Percentiles rank a stretch among this genome's conserved stretches.
phyloP scores from a whole-genome alignment of 768 basidiomycete genomes.

The Podaxis rugospora region DNA sequence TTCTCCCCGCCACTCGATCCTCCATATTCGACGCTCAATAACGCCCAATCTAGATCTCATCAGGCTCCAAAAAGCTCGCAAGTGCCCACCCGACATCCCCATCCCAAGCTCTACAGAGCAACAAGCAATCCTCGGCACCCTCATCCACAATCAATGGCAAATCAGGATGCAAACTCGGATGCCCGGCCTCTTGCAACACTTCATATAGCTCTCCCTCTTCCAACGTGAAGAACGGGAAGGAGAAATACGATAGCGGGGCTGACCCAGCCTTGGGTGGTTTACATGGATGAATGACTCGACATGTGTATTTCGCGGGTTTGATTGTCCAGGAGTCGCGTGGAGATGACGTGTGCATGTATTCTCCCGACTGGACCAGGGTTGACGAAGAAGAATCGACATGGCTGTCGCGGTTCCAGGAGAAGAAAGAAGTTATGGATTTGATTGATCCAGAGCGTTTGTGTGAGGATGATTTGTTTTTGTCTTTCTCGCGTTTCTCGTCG shows the following conservation, averaged over 20 bases:
- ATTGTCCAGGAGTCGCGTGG: conserved; percentile 39
- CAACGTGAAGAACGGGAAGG: conserved; percentile 76
- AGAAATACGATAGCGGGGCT: conserved; percentile 41
- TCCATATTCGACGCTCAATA: not conserved
- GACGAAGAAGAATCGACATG: conserved; percentile 11
- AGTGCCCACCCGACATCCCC: conserved; percentile 74
- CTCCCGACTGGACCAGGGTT: conserved; percentile 13
- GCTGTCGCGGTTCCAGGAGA: conserved; percentile 21
- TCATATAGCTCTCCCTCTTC: conserved; percentile 56
- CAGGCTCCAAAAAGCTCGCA: conserved; percentile 74
- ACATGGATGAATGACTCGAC: conserved; percentile 66
- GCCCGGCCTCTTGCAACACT: conserved; percentile 73
- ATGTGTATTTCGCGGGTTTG: conserved; percentile 57
- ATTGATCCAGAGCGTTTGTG: conserved; percentile 31
- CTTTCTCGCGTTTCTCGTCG: conserved; percentile 12
- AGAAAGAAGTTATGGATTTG: conserved; percentile 31
- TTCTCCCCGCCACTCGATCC: not conserved
- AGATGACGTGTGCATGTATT: conserved; percentile 19
- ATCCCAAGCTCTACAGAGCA: conserved; percentile 57
- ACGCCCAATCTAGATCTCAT: conserved; percentile 24
- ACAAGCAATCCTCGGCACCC: conserved; percentile 66
- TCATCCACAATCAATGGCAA: conserved; percentile 75
- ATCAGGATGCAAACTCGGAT: conserved; percentile 69
- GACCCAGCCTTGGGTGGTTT: conserved; percentile 56
- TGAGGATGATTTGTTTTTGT: conserved; percentile 9